A percentile compares a stretch with the other conserved stretches of the same genome.
These are phyloP conservation scores for Exophiala phaeomuriformis DNA, from an alignment of 2,329 filamentous ascomycete species.

Conservation along the genomic window DNA sequence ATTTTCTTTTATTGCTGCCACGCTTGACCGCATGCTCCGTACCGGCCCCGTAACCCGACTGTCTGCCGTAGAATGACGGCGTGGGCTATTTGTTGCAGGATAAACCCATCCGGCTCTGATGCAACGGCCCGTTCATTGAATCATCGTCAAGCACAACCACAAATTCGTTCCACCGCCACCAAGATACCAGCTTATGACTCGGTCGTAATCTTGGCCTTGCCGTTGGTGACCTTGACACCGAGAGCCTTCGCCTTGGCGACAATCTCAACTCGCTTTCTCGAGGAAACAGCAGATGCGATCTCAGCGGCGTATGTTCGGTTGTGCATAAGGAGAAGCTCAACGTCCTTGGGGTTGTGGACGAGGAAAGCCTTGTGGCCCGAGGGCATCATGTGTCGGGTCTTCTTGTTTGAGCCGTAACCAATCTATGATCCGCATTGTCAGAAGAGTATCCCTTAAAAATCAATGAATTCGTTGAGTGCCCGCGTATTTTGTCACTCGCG, in stretches of 20 bases:
- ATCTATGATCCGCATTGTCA: conserved; percentile 55
- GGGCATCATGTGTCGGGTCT: conserved; percentile 97
- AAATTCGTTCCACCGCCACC: conserved; percentile 21
- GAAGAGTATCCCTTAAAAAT: conserved; percentile 7
- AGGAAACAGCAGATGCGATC: conserved; percentile 97
- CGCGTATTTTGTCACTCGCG: not conserved
- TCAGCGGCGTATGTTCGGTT: conserved; percentile 98
- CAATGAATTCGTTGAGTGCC: not conserved
- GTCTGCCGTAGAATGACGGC: conserved; percentile 1
- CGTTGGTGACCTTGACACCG: conserved; percentile 99
- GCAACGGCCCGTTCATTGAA: conserved; percentile 6
- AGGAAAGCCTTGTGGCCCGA: conserved; percentile 99
- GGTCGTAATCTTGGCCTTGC: conserved; percentile 97
- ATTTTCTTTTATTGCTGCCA: conserved; percentile 10
- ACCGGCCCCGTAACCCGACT: conserved; percentile 3
- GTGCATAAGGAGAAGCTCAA: conserved; percentile 99
- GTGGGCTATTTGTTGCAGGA: conserved; percentile 3
- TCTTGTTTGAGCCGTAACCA: conserved; percentile 98
- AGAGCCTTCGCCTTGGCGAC: conserved; percentile 94
- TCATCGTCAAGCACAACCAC: conserved; percentile 4
- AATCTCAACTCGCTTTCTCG: conserved; percentile 98
- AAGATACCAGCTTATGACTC: conserved; percentile 56
- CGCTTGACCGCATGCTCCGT: conserved; percentile 7
- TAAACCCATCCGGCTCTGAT: conserved; percentile 6
- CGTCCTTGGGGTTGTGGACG: conserved; percentile 91